A percentile compares a stretch with the other conserved stretches of the same genome.
Conservation (phyloP, 768 basidiomycete genomes). For the Naganishia friedmannii region DNA sequence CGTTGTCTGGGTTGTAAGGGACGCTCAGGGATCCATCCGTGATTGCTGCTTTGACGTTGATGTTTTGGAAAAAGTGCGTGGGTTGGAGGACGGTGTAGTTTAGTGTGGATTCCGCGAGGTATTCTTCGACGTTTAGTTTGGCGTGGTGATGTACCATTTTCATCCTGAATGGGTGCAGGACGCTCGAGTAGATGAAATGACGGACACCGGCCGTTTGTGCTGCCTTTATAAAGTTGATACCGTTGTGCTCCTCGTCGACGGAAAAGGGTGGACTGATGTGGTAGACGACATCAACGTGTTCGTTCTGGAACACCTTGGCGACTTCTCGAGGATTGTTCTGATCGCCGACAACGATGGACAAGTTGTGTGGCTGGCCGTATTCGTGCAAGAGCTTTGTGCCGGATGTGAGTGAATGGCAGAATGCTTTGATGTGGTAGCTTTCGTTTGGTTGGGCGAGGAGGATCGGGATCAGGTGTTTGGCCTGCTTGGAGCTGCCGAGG, state of each 20-base stretch:
- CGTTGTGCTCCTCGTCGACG: conserved; percentile 9
- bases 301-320: conserved; percentile 22
- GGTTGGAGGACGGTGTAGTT: conserved; percentile 39
- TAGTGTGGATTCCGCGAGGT: conserved; percentile 9
- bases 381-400: conserved; percentile 21
- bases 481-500: conserved; percentile 18
- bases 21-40: conserved; percentile 37
- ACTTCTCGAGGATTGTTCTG: conserved; percentile 22
- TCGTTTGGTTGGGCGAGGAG: conserved; percentile 20
- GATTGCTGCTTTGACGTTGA: conserved; percentile 34
- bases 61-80: conserved; percentile 52
- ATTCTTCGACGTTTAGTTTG: conserved; percentile 19
- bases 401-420: conserved; percentile 16
- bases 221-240: conserved; percentile 16
- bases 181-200: conserved; percentile 22
- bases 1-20: conserved; percentile 40
- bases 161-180: conserved; percentile 43
- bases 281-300: conserved; percentile 22
- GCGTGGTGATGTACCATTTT: conserved; percentile 47
- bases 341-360: conserved; percentile 16
- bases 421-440: conserved; percentile 22
- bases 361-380: conserved; percentile 18
- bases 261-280: conserved; percentile 12
- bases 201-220: conserved; percentile 1
- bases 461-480: conserved; percentile 18